Percentiles rank a stretch among this genome's conserved stretches.
Conservation (phyloP, 2,329 filamentous ascomycete genomes). For the Aschersonia sp. region DNA sequence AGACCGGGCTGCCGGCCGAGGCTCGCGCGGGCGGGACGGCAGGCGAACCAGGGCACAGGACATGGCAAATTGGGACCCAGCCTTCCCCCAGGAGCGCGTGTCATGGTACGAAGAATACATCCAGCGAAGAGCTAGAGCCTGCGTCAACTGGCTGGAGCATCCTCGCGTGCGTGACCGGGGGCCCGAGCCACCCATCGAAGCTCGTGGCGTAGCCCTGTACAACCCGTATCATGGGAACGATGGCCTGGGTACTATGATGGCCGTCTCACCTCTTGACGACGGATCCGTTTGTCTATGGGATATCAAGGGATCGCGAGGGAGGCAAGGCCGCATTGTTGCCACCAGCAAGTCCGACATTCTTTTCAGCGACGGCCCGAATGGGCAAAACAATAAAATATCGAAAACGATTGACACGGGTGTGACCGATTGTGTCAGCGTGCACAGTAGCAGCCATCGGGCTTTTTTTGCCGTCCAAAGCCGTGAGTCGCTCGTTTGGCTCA, state of each 20-base stretch:
- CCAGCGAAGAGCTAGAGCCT: constrained; percentile 61
- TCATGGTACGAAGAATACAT: constrained; percentile 87
- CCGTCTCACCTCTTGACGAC: constrained; percentile 70
- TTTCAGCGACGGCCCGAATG: constrained; percentile 35
- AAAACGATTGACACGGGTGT: constrained; percentile 59
- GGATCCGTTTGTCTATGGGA: constrained; percentile 85
- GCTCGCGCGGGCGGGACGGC: background rate
- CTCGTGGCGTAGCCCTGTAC: constrained; percentile 59
- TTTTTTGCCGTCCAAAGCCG: constrained; percentile 69
- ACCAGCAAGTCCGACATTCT: constrained; percentile 55
- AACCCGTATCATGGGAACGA: constrained; percentile 35
- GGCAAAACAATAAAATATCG: constrained; percentile 30
- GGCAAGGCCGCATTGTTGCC: constrained; percentile 48
- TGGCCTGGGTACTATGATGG: constrained; percentile 28
- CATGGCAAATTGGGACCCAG: constrained; percentile 72
- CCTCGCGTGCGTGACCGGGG: constrained; percentile 30
- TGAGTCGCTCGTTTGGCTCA: constrained; percentile 20
- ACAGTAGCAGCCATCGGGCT: constrained; percentile 50
- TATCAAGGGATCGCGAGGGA: constrained; percentile 38
- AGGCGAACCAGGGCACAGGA: constrained; percentile 28
- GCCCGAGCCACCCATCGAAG: constrained; percentile 41
- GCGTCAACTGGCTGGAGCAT: constrained; percentile 62
- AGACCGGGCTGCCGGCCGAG: background rate
- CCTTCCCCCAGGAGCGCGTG: constrained; percentile 54
- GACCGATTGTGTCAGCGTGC: constrained; percentile 71